These are phyloP conservation scores for Incumbomyces lentus DNA, from an alignment of 2,329 filamentous ascomycete genomes.

Conservation along the genomic window DNA sequence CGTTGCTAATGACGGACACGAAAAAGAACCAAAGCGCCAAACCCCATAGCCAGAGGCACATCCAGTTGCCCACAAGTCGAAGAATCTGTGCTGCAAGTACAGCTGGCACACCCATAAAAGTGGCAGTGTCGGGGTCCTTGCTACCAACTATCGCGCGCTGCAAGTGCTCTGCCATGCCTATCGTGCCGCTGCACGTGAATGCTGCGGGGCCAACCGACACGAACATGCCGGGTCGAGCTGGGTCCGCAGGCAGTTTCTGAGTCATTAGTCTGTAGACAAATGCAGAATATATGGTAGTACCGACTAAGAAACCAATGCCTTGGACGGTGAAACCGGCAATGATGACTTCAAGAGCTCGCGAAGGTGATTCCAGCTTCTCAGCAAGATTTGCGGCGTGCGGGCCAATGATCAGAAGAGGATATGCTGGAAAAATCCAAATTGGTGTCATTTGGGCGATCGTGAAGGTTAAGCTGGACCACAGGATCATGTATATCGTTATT, in stretches of 20 bases:
- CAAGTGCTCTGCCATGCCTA: conserved; percentile 47
- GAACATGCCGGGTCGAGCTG: conserved; percentile 71
- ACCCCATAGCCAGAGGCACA: conserved; percentile 70
- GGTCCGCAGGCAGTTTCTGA: conserved; percentile 68
- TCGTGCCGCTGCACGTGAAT: conserved; percentile 53
- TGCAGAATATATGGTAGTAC: conserved; percentile 71
- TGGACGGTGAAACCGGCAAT: conserved; percentile 51
- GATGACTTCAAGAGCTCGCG: conserved; percentile 43
- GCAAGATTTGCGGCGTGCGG: conserved; percentile 57
- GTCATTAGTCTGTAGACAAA: conserved; percentile 84
- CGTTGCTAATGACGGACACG: conserved; percentile 54
- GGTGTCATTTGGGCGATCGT: conserved; percentile 79
- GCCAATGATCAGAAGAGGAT: conserved; percentile 66
- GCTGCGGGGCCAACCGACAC: conserved; percentile 69
- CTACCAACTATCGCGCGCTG: conserved; percentile 35
- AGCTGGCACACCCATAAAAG: conserved; percentile 47
- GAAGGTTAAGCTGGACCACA: conserved; percentile 57
- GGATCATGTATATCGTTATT: conserved; percentile 60
- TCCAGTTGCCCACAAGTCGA: conserved; percentile 49
- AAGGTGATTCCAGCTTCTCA: conserved; percentile 31
- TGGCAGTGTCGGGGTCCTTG: conserved; percentile 20
- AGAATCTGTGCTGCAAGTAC: conserved; percentile 44
- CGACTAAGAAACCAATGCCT: conserved; percentile 54
- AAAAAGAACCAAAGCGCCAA: conserved; percentile 79
- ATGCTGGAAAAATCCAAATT: conserved; percentile 79